These are phyloP conservation scores for Malbranchea zuffiana DNA, from an alignment of 2,329 filamentous ascomycete species.

Conservation along the genomic window DNA sequence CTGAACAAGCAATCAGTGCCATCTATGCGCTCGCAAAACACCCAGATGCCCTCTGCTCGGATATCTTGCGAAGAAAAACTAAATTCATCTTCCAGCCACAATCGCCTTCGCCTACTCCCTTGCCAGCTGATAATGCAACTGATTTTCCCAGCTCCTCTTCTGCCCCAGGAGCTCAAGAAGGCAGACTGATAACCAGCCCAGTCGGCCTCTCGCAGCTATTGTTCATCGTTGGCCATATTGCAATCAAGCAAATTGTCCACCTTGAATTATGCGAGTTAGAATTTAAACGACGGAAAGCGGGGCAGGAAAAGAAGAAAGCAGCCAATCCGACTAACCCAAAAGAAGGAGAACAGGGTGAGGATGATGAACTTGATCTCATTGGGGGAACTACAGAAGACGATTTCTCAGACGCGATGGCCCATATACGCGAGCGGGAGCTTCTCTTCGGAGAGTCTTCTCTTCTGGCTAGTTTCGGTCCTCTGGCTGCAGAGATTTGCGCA, in stretches of 20 bases:
- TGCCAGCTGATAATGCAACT: constrained; percentile 7
- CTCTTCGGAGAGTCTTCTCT: constrained; percentile 74
- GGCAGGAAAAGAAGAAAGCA: constrained; percentile 39
- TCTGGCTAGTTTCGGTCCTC: constrained; percentile 77
- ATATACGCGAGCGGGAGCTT: constrained; percentile 74
- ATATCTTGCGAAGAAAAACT: constrained; percentile 78
- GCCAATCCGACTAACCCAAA: constrained; percentile 36
- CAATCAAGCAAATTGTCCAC: constrained; percentile 98
- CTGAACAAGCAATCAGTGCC: constrained; percentile 89
- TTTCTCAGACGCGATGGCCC: constrained; percentile 75
- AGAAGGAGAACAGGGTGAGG: constrained; percentile 51
- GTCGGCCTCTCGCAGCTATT: constrained; percentile 78
- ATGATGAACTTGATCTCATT: constrained; percentile 89
- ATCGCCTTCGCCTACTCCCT: constrained; percentile 21
- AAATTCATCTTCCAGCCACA: constrained; percentile 60
- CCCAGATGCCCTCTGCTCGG: constrained; percentile 83
- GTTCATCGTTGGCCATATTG: constrained; percentile 91
- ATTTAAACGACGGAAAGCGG: constrained; percentile 81
- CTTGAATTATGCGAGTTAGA: constrained; percentile 94
- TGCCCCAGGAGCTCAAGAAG: constrained; percentile 26
- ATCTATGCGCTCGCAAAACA: constrained; percentile 93
- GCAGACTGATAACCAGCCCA: constrained; percentile 54
- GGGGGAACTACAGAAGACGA: constrained; percentile 93
- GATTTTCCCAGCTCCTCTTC: constrained; percentile 21
- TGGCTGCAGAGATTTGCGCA: constrained; percentile 87